Evolutionary conservation across 495 filamentous ascomycete genomes (phyloP).

Genomic region (Aspergillus heteromorphus): DNA sequence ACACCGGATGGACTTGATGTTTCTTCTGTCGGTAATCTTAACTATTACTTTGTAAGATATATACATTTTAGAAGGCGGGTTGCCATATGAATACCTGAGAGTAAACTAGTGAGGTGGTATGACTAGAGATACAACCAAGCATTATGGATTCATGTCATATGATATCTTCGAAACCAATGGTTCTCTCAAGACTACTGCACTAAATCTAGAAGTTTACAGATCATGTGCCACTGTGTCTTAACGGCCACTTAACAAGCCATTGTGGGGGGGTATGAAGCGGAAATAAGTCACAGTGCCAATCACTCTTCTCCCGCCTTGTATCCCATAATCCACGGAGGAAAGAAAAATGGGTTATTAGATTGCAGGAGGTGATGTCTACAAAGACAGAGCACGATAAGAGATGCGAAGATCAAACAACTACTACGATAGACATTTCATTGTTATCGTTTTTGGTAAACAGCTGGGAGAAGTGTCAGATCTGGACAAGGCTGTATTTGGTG

Average conservation of each 20-base stretch:
- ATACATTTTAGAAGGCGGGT: too few species aligned
- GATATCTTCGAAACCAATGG: background rate
- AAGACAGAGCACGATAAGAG: background rate
- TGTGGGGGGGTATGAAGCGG: conserved; percentile 44
- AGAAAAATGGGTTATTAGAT: conserved; percentile 66
- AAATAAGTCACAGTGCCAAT: conserved; percentile 43
- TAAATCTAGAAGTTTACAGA: background rate
- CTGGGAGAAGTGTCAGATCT: conserved; percentile 23
- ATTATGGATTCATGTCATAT: too few species aligned
- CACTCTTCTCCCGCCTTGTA: conserved; percentile 70
- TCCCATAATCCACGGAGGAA: conserved; percentile 51
- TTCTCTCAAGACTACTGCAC: background rate
- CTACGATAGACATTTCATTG: conserved; percentile 45
- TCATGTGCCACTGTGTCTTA: conserved; percentile 42
- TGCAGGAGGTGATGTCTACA: conserved; percentile 50
- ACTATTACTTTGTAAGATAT: too few species aligned
- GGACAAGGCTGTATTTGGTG: background rate
- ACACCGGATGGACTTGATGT: too few species aligned
- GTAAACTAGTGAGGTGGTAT: too few species aligned
- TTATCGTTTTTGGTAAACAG: conserved; percentile 72
- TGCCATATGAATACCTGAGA: too few species aligned
- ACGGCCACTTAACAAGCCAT: conserved; percentile 31
- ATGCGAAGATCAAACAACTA: conserved; percentile 3
- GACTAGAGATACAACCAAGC: too few species aligned
- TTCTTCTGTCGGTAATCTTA: too few species aligned